Percentiles rank a stretch among this genome's conserved stretches.
phyloP scores from a whole-genome alignment of 768 basidiomycete species.

The Brasilioporus rufonigricans region DNA sequence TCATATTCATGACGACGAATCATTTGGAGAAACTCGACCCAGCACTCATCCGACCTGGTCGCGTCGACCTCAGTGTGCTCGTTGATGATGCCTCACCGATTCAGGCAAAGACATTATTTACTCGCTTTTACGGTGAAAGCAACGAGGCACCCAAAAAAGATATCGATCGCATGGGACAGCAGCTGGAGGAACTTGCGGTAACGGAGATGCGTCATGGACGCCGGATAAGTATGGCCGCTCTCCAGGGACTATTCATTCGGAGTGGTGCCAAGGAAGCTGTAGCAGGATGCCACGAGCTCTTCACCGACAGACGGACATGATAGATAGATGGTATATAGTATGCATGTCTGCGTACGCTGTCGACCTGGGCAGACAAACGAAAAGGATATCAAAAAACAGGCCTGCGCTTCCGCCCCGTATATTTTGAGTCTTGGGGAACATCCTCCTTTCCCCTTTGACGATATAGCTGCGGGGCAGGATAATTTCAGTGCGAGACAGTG shows the following conservation, averaged over 20 bases:
- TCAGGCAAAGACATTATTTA: constrained; percentile 78
- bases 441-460: constrained; percentile 81
- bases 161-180: constrained; percentile 45
- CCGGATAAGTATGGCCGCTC: constrained; percentile 89
- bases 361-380: neutral
- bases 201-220: constrained; percentile 50
- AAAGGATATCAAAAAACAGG: constrained; percentile 59
- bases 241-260: constrained; percentile 94
- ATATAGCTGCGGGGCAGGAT: constrained; percentile 57
- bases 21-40: constrained; percentile 87
- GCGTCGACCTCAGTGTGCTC: constrained; percentile 83
- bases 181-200: constrained; percentile 53
- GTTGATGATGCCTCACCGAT: constrained; percentile 83
- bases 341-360: constrained; percentile 1
- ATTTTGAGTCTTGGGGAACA: constrained; percentile 85
- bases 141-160: constrained; percentile 35
- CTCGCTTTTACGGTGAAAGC: constrained; percentile 73
- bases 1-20: constrained; percentile 99
- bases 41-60: constrained; percentile 92
- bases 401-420: constrained; percentile 87
- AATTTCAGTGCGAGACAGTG: constrained; percentile 1
- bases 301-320: constrained; percentile 31
- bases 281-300: constrained; percentile 44
- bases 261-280: constrained; percentile 58
- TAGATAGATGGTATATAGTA: constrained; percentile 9